Percentiles rank a stretch among this genome's conserved stretches.
Evolutionary conservation across 106 monocot species (phyloP).

Genomic region (Cymbidium sinense): DNA sequence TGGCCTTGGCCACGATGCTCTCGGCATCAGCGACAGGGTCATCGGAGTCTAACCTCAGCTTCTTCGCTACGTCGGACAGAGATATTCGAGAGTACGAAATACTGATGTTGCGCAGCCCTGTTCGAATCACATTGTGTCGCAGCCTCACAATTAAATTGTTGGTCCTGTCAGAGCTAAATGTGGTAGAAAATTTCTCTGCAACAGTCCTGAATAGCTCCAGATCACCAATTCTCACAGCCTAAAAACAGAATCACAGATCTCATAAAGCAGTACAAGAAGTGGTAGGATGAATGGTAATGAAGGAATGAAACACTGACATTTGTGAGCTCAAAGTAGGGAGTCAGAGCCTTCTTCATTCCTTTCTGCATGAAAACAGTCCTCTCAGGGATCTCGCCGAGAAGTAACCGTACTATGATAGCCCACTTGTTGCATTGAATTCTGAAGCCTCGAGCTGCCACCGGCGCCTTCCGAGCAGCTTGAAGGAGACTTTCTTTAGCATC

Average conservation of each 20-base stretch:
- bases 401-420: slow-evolving; percentile 83
- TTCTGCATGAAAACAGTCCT: slow-evolving; percentile 98
- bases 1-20: slow-evolving; percentile 90
- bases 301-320: slow-evolving; percentile 37
- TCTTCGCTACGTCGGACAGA: slow-evolving; percentile 63
- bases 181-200: slow-evolving; percentile 68
- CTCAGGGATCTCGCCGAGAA: slow-evolving; percentile 94
- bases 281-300: neutral
- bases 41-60: slow-evolving; percentile 64
- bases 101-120: slow-evolving; percentile 92
- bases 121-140: slow-evolving; percentile 93
- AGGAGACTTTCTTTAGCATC: slow-evolving; percentile 94
- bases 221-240: slow-evolving; percentile 98
- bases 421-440: slow-evolving; percentile 95
- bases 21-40: slow-evolving; percentile 92
- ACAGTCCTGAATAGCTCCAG: slow-evolving; percentile 75
- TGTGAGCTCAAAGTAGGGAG: slow-evolving; percentile 94
- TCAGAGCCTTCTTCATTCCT: slow-evolving; percentile 89
- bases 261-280: neutral
- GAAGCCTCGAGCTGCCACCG: slow-evolving; percentile 75
- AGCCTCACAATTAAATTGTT: slow-evolving; percentile 89
- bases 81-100: slow-evolving; percentile 92
- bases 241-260: neutral
- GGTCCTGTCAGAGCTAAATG: slow-evolving; percentile 64
- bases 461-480: slow-evolving; percentile 94